Percentiles rank a stretch among this genome's conserved stretches.
phyloP scores from a whole-genome alignment of 306 rosid genomes.

The Medicago lupulina region DNA sequence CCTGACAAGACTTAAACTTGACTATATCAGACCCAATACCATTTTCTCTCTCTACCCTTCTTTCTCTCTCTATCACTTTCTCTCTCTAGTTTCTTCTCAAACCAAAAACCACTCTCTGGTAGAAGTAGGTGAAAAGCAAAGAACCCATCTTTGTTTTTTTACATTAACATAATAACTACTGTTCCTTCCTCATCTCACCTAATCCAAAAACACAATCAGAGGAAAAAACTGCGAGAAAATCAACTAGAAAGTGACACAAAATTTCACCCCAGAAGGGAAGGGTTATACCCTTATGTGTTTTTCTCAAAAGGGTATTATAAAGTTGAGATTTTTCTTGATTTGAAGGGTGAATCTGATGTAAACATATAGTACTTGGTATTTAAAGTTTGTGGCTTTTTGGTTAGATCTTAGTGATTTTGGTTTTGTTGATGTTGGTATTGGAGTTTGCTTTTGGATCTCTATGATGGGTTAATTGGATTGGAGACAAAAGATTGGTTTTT shows the following conservation, averaged over 20 bases:
- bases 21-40: conserved; percentile 51
- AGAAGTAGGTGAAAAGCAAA: conserved; percentile 80
- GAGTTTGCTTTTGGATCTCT: conserved; percentile 54
- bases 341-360: conserved; percentile 34
- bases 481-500: conserved; percentile 32
- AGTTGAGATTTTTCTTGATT: conserved; percentile 35
- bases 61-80: conserved; percentile 24
- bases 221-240: conserved; percentile 40
- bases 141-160: conserved; percentile 39
- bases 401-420: conserved; percentile 59
- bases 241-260: conserved; percentile 34
- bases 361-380: conserved; percentile 18
- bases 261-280: conserved; percentile 23
- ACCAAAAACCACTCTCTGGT: conserved; percentile 31
- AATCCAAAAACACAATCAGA: conserved; percentile 51
- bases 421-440: conserved; percentile 32
- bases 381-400: conserved; percentile 26
- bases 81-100: conserved; percentile 23
- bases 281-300: conserved; percentile 8
- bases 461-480: conserved; percentile 44
- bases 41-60: background rate
- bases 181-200: conserved; percentile 54
- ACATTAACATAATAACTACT: conserved; percentile 50
- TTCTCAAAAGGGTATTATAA: conserved; percentile 28
- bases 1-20: conserved; percentile 49